Evolutionary conservation across 176 grass and related monocot species (phyloP).

Genomic region (Juncus effusus): DNA sequence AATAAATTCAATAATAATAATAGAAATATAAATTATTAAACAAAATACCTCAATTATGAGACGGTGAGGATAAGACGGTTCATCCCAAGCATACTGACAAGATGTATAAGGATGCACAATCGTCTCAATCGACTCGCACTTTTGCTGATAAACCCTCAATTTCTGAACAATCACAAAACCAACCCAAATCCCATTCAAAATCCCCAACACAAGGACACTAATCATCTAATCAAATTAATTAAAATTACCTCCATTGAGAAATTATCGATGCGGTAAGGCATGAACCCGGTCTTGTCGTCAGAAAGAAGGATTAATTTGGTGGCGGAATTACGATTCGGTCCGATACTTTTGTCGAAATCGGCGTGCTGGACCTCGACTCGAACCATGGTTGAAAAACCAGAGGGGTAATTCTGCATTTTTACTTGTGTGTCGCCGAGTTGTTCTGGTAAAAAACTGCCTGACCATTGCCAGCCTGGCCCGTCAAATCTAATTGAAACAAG

Average conservation of each 20-base stretch:
- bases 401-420: slow-evolving; percentile 88
- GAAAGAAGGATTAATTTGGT: slow-evolving; percentile 89
- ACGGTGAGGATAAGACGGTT: slow-evolving; percentile 90
- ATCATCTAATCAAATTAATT: background rate
- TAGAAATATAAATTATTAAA: background rate
- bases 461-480: slow-evolving; percentile 94
- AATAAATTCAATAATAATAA: slow-evolving; percentile 14
- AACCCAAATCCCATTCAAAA: slow-evolving; percentile 13
- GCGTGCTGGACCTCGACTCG: slow-evolving; percentile 96
- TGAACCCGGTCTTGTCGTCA: slow-evolving; percentile 94
- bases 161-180: slow-evolving; percentile 52
- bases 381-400: slow-evolving; percentile 78
- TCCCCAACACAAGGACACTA: background rate
- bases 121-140: slow-evolving; percentile 93
- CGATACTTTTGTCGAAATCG: slow-evolving; percentile 59
- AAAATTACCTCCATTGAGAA: slow-evolving; percentile 80
- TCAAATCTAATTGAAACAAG: slow-evolving; percentile 86
- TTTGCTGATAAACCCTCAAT: slow-evolving; percentile 92
- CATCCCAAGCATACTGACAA: slow-evolving; percentile 96
- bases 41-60: slow-evolving; percentile 82
- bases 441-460: slow-evolving; percentile 90
- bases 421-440: slow-evolving; percentile 83
- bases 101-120: slow-evolving; percentile 79
- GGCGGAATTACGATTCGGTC: slow-evolving; percentile 61
- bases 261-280: slow-evolving; percentile 94